These are phyloP conservation scores for Prototheca wickerhamii DNA, from an alignment of 163 green algal genomes.

Conservation along the genomic window DNA sequence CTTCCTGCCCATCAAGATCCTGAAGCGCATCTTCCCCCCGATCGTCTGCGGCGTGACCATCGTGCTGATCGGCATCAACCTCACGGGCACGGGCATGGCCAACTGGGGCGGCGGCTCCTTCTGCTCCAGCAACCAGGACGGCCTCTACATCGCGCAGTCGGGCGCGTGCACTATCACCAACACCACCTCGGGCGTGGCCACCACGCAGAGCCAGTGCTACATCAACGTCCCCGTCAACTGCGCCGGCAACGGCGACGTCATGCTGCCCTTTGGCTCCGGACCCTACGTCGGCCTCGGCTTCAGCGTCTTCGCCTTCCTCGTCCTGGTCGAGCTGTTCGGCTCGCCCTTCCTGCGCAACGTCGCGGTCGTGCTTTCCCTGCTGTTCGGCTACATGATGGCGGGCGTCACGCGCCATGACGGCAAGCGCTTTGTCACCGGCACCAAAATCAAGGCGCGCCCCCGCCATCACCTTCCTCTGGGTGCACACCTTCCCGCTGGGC, in stretches of 20 bases:
- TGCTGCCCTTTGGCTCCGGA: slow-evolving; percentile 54
- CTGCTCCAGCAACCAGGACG: slow-evolving; percentile 48
- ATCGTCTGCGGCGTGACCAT: slow-evolving; percentile 60
- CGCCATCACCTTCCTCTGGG: slow-evolving; percentile 75
- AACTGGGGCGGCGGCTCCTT: slow-evolving; percentile 66
- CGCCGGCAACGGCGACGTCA: slow-evolving; percentile 57
- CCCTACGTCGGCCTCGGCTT: slow-evolving; percentile 71
- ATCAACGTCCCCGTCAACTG: slow-evolving; percentile 27
- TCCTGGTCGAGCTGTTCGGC: slow-evolving; percentile 72
- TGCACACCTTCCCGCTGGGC: slow-evolving; percentile 53
- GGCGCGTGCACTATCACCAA: slow-evolving; percentile 20
- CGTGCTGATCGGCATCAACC: slow-evolving; percentile 22
- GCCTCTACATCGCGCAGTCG: not conserved
- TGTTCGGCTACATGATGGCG: slow-evolving; percentile 39
- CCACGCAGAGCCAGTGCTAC: slow-evolving; percentile 22
- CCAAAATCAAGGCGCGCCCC: slow-evolving; percentile 51
- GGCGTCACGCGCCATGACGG: slow-evolving; percentile 27
- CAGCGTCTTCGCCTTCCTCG: slow-evolving; percentile 48
- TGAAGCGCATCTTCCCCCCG: slow-evolving; percentile 55
- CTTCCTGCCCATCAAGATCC: slow-evolving; percentile 42
- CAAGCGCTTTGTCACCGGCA: slow-evolving; percentile 44
- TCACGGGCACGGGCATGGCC: slow-evolving; percentile 16
- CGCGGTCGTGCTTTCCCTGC: slow-evolving; percentile 55
- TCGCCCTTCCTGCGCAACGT: slow-evolving; percentile 72
- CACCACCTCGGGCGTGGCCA: slow-evolving; percentile 8